A percentile compares a stretch with the other conserved stretches of the same genome.
Evolutionary conservation across 1,284 basidiomycete genomes (phyloP).

Genomic region (Cutaneotrichosporon mucoides): DNA sequence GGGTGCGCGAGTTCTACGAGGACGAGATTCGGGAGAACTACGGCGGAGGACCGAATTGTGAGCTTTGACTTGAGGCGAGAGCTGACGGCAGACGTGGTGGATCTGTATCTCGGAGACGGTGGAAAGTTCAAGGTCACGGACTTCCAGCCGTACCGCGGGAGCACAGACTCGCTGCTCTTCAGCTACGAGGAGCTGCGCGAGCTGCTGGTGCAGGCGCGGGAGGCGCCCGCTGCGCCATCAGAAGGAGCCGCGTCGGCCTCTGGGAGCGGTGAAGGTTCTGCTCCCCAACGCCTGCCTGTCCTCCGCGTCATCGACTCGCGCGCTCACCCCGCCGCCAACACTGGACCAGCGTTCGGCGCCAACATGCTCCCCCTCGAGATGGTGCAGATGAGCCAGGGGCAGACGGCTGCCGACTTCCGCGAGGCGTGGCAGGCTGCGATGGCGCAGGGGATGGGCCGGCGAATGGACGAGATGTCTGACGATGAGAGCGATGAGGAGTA

Average conservation of each 20-base stretch:
- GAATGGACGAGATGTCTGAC: conserved; percentile 1
- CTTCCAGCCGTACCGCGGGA: conserved; percentile 80
- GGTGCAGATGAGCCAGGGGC: conserved; percentile 68
- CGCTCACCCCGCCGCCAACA: conserved; percentile 63
- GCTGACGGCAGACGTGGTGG: conserved; percentile 65
- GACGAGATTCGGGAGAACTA: conserved; percentile 61
- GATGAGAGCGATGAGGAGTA: not conserved
- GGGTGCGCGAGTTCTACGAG: conserved; percentile 65
- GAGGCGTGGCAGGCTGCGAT: conserved; percentile 40
- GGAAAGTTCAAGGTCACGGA: conserved; percentile 76
- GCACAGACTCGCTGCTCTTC: conserved; percentile 84
- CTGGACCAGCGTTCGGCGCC: conserved; percentile 70
- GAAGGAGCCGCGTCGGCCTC: too few species aligned
- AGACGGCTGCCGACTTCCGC: conserved; percentile 66
- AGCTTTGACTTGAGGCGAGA: conserved; percentile 41
- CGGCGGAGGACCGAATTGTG: conserved; percentile 64
- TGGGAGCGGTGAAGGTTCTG: conserved; percentile 3
- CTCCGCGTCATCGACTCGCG: conserved; percentile 68
- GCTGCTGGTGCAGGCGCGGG: conserved; percentile 5
- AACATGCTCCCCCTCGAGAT: conserved; percentile 93
- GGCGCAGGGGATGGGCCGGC: conserved; percentile 6
- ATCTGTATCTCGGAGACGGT: conserved; percentile 79
- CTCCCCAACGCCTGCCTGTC: too few species aligned
- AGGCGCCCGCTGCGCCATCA: too few species aligned
- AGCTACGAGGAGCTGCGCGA: conserved; percentile 69